Evolutionary conservation across 257 asterid species (phyloP).

Genomic region (Vinca minor): DNA sequence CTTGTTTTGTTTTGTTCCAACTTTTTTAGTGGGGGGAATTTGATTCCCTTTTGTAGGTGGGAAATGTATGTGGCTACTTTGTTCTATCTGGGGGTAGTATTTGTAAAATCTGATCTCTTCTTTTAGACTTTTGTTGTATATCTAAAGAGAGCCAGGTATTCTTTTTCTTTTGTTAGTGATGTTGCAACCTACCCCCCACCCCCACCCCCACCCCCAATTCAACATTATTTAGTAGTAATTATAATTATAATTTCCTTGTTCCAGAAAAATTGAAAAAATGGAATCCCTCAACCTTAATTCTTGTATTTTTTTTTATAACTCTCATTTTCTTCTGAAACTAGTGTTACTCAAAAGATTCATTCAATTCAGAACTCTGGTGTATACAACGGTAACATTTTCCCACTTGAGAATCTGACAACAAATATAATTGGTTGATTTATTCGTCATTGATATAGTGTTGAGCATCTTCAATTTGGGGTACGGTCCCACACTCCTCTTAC

Average conservation of each 20-base stretch:
- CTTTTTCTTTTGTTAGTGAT: constrained; percentile 16
- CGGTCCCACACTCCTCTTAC: no score
- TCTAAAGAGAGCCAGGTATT: constrained; percentile 37
- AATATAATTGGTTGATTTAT: no score
- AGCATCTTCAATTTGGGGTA: no score
- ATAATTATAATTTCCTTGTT: background rate
- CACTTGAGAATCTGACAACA: background rate
- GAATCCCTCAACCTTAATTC: no score
- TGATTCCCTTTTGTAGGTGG: constrained; percentile 15
- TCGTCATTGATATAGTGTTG: no score
- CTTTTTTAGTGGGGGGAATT: constrained; percentile 19
- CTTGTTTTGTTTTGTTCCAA: constrained; percentile 16
- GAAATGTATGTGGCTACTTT: constrained; percentile 2
- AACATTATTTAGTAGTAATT: background rate
- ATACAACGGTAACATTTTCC: background rate
- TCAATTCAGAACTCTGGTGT: background rate
- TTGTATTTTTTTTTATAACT: no score
- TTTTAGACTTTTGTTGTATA: constrained; percentile 26
- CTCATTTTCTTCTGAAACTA: no score
- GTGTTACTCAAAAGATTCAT: background rate
- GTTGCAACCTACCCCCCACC: no score
- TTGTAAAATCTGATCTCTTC: constrained; percentile 20
- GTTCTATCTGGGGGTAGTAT: background rate
- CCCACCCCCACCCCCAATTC: no score
- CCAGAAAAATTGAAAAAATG: background rate